phyloP scores from a whole-genome alignment of 768 basidiomycete genomes.

The Mycena epipterygia region DNA sequence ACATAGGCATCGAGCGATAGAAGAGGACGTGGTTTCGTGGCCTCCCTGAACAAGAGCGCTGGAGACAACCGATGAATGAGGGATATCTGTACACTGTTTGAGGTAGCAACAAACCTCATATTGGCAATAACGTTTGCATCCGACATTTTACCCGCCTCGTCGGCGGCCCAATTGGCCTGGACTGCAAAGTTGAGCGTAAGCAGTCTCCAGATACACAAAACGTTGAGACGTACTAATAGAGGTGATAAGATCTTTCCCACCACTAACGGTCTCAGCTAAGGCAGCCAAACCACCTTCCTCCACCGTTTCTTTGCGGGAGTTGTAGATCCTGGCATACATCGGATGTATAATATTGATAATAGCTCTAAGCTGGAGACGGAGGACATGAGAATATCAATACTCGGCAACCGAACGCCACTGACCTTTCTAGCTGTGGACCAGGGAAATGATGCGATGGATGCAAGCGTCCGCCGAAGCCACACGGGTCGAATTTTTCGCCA shows the following conservation, averaged over 20 bases:
- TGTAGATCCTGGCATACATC: too few species aligned
- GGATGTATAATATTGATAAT: too few species aligned
- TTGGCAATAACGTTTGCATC: conserved; percentile 48
- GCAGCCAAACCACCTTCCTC: too few species aligned
- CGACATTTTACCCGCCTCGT: conserved; percentile 43
- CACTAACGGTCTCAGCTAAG: too few species aligned
- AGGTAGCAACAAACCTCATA: conserved; percentile 40
- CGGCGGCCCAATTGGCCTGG: conserved; percentile 46
- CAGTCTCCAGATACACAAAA: not conserved
- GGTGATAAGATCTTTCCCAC: too few species aligned
- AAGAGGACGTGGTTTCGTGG: conserved; percentile 51
- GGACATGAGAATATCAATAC: too few species aligned
- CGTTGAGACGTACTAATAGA: too few species aligned
- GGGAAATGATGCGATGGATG: conserved; percentile 34
- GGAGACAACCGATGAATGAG: not conserved
- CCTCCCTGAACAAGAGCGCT: conserved; percentile 51
- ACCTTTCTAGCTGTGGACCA: conserved; percentile 34
- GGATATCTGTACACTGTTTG: not conserved
- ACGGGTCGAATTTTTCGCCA: conserved; percentile 41
- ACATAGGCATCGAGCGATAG: conserved; percentile 45
- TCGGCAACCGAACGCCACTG: too few species aligned
- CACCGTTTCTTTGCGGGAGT: too few species aligned
- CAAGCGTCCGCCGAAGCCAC: conserved; percentile 39
- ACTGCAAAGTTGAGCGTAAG: conserved; percentile 35
- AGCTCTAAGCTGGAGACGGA: too few species aligned